Base-by-base conservation (phyloP, 768 basidiomycete genomes). In the Phaeotremella skinneri region DNA sequence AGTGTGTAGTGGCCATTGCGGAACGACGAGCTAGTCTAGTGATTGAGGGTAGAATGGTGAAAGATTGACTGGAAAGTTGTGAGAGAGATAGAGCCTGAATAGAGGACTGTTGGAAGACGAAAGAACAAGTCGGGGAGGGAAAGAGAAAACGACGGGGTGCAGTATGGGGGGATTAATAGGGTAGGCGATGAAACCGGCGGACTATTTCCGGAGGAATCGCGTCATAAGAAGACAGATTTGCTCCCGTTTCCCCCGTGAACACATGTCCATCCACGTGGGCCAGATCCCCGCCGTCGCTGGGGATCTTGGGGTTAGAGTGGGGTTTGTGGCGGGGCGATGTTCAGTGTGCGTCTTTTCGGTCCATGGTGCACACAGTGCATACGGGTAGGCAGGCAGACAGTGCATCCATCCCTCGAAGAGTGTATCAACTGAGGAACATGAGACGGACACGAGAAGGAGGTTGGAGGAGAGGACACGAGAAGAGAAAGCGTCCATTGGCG, bases 1-100 rank as follows among this genome's bases (percentile, higher is more conserved):
- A 73, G 58, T 62, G 58, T 37, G 51, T 37, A 23, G 57, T 58
- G 53, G 66, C 59, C 68, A 70, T 70, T 63, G 30, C 62, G 63
- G 32, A 43, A 29, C 34, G 11, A 17, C 53, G 48, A 50, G 57
- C 17, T 47, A 42, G 25, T 55, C 61, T 55, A 20, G 45, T 21
- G 31, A 66, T 21, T 53, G 60, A 56, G 49, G 61, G 58, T 60
- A 62, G 49, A 27, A 61, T 56, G 27, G 25, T 61, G 60, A 52
- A 37, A 32, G 52, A 20, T 41, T 49, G 42, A 26, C 29, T 55
- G 17, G 27, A n/a, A n/a, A 27, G 26, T 47, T 31, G 49, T 20
- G n/a, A 34, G 27, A 30, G 31, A n/a, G n/a, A n/a, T n/a, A n/a
- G n/a, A n/a, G n/a, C n/a, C n/a, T n/a, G n/a, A n/a, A n/a, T n/a